Evolutionary conservation across 208 protist genomes (phyloP), one percentile per base, ranked within the genome.

Genomic region (Leishmania amazonensis): DNA sequence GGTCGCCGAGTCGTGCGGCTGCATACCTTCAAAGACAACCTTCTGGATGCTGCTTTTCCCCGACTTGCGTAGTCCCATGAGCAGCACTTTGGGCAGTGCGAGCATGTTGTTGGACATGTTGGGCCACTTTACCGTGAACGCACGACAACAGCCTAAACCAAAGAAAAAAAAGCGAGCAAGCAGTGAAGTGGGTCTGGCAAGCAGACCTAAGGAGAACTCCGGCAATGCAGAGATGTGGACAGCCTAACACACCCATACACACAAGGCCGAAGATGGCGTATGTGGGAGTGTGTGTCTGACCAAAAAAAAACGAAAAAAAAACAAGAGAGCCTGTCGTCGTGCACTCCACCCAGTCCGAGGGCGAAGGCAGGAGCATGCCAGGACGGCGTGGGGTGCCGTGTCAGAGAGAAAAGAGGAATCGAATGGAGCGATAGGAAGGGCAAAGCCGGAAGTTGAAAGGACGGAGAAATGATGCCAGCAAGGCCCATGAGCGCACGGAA

Each of bases 1-100:
- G 76, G 92, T 93, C 28, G 90, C 88, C 0, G 92, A 94, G 75
- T 98, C 90, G 80, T 98, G 91, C 40, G 95, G 93, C 86, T 95
- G 89, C 93, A 98, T 96, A 62, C 91, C 91, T 47, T 96, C 91
- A 83, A 98, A 98, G 5, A 98, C 93, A 67, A 98, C 93, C 76
- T 96, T 95, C 72, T 98, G 95, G 81, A 98, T 98, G 83, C 95
- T 98, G 65, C 92, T 98, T 78, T 98, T 98, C 31, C 95, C 95
- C 21, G 93, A 96, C 86, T 96, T 98, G 60, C 93, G 89, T 15
- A 98, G 88, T 2, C 95, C 95, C 91, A 96, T 92, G 38, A 98
- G 85, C 60, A 98, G 89, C 60, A 98, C 95, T 77, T 96, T 95
- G 5, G 94, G 95, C 8, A 96, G 88, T 3, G 89, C 87, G 11